Base-by-base conservation (phyloP, 202 grass and related monocot genomes). In the Panicum hallii region DNA sequence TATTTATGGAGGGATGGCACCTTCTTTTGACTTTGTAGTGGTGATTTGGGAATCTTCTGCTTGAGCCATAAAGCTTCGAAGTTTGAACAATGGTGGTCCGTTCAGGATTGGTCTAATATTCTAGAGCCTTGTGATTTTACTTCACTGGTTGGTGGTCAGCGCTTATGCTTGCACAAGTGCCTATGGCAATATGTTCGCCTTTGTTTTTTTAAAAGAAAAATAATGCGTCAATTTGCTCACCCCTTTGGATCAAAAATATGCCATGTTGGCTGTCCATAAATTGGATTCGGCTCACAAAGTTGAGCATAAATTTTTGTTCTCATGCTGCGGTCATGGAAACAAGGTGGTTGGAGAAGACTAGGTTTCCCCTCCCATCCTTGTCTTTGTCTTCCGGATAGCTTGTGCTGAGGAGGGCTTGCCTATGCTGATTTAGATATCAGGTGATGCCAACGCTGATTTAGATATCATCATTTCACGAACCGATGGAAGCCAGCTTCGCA, bases 301-400 rank as follows among this genome's bases (percentile, higher is more conserved):
- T 67, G 40, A n/a, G 19, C 46, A 69, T 75, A 55, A 38, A 15
- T 38, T 84, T 71, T 66, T n/a, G 40, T 67, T 79, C 55, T 81
- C 1, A 40, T 65, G 47, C 36, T 64, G 80, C 10, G 7, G 43
- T 15, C 57, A 65, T 1, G 36, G 46, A 54, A 74, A 78, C 84
- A 75, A 84, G 70, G 54, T 90, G 6, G 63, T 67, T 77, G 82
- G 81, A 81, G 68, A 84, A 88, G 47, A 77, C 77, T 85, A 77
- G 89, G 76, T 81, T 84, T 67, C 20, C 78, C 64, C 85, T 85
- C 72, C 81, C 75, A 62, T 84, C 64, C 67, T 74, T 90, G 64
- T 86, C 79, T 65, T 11, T 90, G 72, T 60, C 63, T 84, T 75
- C 58, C 41, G 70, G 63, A 79, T 76, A 43, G 40, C 70, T 76